Evolutionary conservation across 2,329 filamentous ascomycete species (phyloP).

Genomic region (Cordyceps pruinosa): DNA sequence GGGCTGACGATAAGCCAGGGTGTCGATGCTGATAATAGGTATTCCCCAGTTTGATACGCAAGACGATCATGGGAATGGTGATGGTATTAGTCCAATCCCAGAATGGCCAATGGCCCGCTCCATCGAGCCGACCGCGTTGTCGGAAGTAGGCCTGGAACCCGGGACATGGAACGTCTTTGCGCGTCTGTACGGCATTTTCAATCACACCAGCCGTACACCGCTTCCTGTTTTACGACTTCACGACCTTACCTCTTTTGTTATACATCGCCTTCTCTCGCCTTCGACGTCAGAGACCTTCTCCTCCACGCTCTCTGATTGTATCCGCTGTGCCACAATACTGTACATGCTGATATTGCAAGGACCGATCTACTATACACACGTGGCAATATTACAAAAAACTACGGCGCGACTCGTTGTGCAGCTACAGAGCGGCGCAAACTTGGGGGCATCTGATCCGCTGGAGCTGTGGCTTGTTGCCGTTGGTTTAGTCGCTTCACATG

Average conservation of each 20-base stretch:
- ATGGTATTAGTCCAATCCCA: slow-evolving; percentile 41
- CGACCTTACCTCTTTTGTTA: slow-evolving; percentile 47
- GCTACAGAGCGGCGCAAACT: neutral
- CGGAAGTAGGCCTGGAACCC: slow-evolving; percentile 25
- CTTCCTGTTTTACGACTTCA: slow-evolving; percentile 40
- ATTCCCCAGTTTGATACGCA: slow-evolving; percentile 46
- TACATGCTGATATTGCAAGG: slow-evolving; percentile 9
- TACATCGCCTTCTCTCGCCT: slow-evolving; percentile 39
- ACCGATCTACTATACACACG: slow-evolving; percentile 7
- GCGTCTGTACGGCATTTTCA: slow-evolving; percentile 39
- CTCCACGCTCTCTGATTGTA: neutral
- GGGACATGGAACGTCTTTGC: slow-evolving; percentile 30
- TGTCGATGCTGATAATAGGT: slow-evolving; percentile 49
- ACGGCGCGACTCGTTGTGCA: neutral
- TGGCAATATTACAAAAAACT: neutral
- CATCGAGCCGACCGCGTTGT: slow-evolving; percentile 13
- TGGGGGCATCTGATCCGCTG: neutral
- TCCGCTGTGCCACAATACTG: neutral
- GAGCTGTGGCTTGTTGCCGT: slow-evolving; percentile 2
- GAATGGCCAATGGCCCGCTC: slow-evolving; percentile 35
- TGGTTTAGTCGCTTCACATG: slow-evolving; percentile 5
- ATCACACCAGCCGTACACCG: slow-evolving; percentile 20
- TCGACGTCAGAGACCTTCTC: neutral
- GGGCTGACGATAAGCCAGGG: slow-evolving; percentile 31
- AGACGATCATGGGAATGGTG: slow-evolving; percentile 39